Conservation (phyloP, 257 asterid genomes). For the Solanum corneliomulleri region DNA sequence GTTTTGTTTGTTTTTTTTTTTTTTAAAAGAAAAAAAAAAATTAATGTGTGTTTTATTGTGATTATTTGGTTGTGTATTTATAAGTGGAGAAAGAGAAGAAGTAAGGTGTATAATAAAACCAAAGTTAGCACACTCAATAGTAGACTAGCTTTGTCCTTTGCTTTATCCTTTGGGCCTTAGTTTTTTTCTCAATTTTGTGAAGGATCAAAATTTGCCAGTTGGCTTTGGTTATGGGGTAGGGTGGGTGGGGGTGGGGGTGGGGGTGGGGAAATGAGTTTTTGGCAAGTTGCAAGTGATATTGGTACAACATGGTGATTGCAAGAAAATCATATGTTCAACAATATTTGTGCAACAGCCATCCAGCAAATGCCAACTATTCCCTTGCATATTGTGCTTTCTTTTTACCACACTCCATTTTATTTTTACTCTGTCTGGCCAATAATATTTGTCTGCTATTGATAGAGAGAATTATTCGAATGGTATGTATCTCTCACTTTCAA, state of each 20-base stretch:
- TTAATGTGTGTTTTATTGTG: not conserved
- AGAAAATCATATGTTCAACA: not conserved
- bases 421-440: not conserved
- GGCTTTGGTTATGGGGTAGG: conserved; percentile 16
- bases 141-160: conserved; percentile 53
- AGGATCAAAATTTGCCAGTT: conserved; percentile 73
- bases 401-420: not conserved
- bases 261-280: not conserved
- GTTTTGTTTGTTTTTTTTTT: not conserved
- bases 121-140: conserved; percentile 37
- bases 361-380: conserved; percentile 3
- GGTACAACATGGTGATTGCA: conserved; percentile 18
- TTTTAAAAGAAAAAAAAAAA: not conserved
- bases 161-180: conserved; percentile 30
- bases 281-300: conserved; percentile 21
- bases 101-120: conserved; percentile 14
- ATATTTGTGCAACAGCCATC: conserved; percentile 6
- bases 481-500: not conserved
- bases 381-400: not conserved
- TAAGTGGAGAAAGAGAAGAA: conserved; percentile 13
- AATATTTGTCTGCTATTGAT: too few species aligned
- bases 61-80: conserved; percentile 21
- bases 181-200: conserved; percentile 35
- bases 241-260: not conserved
- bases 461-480: not conserved